phyloP scores from a whole-genome alignment of 2,329 filamentous ascomycete genomes.

The Diaporthe sp. region DNA sequence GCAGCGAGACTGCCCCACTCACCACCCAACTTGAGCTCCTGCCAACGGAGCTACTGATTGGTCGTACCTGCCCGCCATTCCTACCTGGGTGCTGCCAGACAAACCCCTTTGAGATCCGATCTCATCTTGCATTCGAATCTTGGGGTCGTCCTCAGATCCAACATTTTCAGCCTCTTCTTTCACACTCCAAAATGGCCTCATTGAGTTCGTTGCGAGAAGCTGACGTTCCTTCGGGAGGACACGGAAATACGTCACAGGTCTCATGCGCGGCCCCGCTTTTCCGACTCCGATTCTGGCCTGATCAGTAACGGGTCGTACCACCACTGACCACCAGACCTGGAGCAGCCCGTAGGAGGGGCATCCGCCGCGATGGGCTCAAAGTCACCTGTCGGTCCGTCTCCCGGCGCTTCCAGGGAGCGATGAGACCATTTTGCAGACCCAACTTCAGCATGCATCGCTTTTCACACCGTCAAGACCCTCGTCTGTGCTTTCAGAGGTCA shows the following conservation, averaged over 20 bases:
- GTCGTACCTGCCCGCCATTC: neutral
- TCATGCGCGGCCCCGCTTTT: constrained; percentile 36
- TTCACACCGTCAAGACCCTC: neutral
- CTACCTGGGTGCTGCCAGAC: neutral
- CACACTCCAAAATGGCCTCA: neutral
- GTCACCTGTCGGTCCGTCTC: neutral
- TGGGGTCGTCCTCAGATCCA: neutral
- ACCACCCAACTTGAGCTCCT: constrained; percentile 11
- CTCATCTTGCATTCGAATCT: constrained; percentile 8
- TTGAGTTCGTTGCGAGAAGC: neutral
- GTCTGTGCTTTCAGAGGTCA: neutral
- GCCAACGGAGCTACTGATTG: constrained; percentile 28
- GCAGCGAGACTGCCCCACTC: constrained; percentile 24
- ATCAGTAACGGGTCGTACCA: constrained; percentile 34
- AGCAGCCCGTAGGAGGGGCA: neutral
- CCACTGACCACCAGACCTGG: neutral
- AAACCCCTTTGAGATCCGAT: neutral
- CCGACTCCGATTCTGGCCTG: constrained; percentile 36
- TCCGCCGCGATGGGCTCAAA: neutral
- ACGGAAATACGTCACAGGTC: constrained; percentile 33
- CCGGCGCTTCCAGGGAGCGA: neutral
- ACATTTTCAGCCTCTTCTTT: neutral
- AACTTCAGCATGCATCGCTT: neutral
- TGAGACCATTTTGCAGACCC: constrained; percentile 10
- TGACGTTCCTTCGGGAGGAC: constrained; percentile 9